Evolutionary conservation across 148 eudicot genomes (phyloP), one percentile per base, ranked within the genome.

Genomic region (Chenopodium formosanum): DNA sequence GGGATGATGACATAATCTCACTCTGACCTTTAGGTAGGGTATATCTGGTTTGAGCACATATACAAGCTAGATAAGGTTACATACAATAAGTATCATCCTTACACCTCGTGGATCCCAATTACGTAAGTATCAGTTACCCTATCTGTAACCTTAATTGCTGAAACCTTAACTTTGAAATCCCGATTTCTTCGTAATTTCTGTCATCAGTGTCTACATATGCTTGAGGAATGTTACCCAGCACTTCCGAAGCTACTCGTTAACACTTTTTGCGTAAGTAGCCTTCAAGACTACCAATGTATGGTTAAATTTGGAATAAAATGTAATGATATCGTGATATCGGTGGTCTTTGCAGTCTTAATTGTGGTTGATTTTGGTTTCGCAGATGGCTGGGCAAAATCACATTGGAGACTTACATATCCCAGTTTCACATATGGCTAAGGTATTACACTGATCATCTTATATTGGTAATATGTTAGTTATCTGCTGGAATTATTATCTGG

Each of bases 311-410:
- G 65, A 74, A 52, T 67, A 52, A 9, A 31, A 40, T 60, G 22
- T 56, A 3, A 7, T 32, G 32, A 31, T 31, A 31, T 31, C 32
- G 32, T 47, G 20, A 63, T 32, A 9, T 69, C 14, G n/a, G 31
- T 14, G 53, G 44, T 22, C 73, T 67, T 70, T 31, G 53, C 44
- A 34, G 14, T 37, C 69, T 48, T 27, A 17, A 27, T 76, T 40
- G 65, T 74, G 75, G n/a, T 64, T 66, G 68, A 60, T 31, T 71
- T 69, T 87, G 75, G 40, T 72, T 82, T 65, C 46, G 80, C 85
- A 95, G 99, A 75, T 94, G 99, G 99, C 95, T 96, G 52, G 99
- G 99, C 69, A 96, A 96, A 86, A 83, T 96, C 86, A 96, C 99
- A 50, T 73, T 96, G 81, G 99, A 96, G 92, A 96, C 99, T 25